Evolutionary conservation across 192 early-diverging fungal genomes (phyloP).

Genomic region (Linnemannia elongata): DNA sequence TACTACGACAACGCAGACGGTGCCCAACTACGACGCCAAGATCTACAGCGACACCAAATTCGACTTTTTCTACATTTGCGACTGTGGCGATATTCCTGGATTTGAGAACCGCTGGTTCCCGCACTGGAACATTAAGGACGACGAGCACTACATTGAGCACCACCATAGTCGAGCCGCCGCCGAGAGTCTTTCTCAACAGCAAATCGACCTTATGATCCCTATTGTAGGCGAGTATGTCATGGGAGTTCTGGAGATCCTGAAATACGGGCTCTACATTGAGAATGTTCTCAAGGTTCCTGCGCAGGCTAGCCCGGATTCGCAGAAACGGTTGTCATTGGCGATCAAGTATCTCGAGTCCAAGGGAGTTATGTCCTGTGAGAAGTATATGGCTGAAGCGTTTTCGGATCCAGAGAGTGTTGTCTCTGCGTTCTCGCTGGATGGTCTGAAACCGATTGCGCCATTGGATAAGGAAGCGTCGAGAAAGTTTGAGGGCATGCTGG

Average conservation of each 20-base stretch:
- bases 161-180: background rate
- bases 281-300: constrained; percentile 6
- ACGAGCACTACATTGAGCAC: background rate
- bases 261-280: constrained; percentile 20
- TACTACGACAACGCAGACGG: background rate
- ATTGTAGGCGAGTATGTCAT: constrained; percentile 27
- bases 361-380: background rate
- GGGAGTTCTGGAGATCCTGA: constrained; percentile 36
- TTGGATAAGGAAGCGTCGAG: constrained; percentile 3
- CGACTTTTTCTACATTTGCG: constrained; percentile 28
- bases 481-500: background rate
- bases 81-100: constrained; percentile 28
- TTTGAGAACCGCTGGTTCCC: constrained; percentile 3
- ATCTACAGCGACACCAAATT: constrained; percentile 23
- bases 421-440: background rate
- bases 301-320: constrained; percentile 10
- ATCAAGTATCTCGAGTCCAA: constrained; percentile 21
- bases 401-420: background rate
- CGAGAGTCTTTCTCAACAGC: background rate
- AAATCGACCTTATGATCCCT: background rate
- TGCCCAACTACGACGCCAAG: constrained; percentile 14
- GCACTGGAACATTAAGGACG: constrained; percentile 24
- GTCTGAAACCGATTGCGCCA: constrained; percentile 3
- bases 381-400: background rate
- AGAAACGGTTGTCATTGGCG: constrained; percentile 3